These are phyloP conservation scores for Floccularia luteovirens DNA, from an alignment of 768 basidiomycete genomes.

Conservation along the genomic window DNA sequence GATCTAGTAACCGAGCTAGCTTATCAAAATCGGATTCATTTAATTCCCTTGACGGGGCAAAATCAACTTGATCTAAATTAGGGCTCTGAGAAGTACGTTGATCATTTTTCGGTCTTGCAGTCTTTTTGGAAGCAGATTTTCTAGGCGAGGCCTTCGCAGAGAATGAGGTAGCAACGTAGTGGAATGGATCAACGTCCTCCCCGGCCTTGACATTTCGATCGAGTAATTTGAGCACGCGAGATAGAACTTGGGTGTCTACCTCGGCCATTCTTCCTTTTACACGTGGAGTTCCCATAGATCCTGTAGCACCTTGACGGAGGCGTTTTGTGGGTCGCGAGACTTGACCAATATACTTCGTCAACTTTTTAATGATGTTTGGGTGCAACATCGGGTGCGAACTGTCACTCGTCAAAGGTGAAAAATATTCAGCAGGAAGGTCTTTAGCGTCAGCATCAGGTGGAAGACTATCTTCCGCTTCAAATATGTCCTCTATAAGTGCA, in stretches of 20 bases:
- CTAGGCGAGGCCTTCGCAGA: conserved; percentile 34
- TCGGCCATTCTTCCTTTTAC: conserved; percentile 55
- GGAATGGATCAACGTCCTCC: conserved; percentile 72
- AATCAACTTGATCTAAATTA: conserved; percentile 21
- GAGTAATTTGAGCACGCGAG: conserved; percentile 66
- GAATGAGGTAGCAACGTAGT: conserved; percentile 15
- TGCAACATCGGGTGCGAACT: conserved; percentile 54
- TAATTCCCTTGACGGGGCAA: conserved; percentile 15
- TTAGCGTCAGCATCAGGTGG: conserved; percentile 48
- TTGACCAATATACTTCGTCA: conserved; percentile 62
- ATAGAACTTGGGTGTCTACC: conserved; percentile 55
- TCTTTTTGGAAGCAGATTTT: conserved; percentile 39
- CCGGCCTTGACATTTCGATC: conserved; percentile 73
- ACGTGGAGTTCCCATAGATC: conserved; percentile 36
- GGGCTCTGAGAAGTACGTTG: conserved; percentile 33
- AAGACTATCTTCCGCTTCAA: conserved; percentile 71
- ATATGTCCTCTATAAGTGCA: conserved; percentile 75
- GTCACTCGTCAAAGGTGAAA: conserved; percentile 54
- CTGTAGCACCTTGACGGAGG: conserved; percentile 36
- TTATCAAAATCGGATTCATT: conserved; percentile 43
- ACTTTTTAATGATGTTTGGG: conserved; percentile 51
- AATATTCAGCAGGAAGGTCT: conserved; percentile 64
- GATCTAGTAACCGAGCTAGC: conserved; percentile 44
- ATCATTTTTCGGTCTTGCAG: conserved; percentile 28
- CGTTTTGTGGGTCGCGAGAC: conserved; percentile 64